A percentile compares a stretch with the other conserved stretches of the same genome.
These are phyloP conservation scores for Penicillium sp. DNA, from an alignment of 2,329 filamentous ascomycete genomes.

Conservation along the genomic window DNA sequence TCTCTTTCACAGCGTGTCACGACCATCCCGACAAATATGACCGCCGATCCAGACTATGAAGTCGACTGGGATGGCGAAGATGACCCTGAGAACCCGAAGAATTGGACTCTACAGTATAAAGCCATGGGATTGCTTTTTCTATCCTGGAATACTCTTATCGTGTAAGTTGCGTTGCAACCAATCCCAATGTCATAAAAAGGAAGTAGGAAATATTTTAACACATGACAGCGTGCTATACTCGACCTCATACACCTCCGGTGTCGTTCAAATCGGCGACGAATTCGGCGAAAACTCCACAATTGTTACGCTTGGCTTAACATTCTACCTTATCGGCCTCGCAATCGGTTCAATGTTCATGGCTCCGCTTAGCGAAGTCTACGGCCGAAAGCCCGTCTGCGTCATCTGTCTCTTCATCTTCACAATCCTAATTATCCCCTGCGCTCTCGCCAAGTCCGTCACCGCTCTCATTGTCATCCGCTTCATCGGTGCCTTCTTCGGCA, in stretches of 20 bases:
- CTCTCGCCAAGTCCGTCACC: conserved; percentile 68
- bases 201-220: not conserved
- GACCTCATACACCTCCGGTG: conserved; percentile 76
- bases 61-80: conserved; percentile 69
- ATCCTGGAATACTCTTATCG: conserved; percentile 61
- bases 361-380: conserved; percentile 61
- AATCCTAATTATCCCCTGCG: conserved; percentile 73
- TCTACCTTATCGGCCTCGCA: conserved; percentile 76
- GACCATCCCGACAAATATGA: conserved; percentile 51
- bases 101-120: conserved; percentile 68
- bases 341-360: conserved; percentile 73
- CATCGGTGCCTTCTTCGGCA: conserved; percentile 73
- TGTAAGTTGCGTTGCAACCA: conserved; percentile 44
- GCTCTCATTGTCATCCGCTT: conserved; percentile 75
- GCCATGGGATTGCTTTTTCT: conserved; percentile 58
- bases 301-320: conserved; percentile 76
- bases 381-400: conserved; percentile 65
- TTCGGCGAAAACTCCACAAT: conserved; percentile 64
- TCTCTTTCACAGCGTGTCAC: conserved; percentile 47
- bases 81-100: conserved; percentile 68
- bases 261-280: conserved; percentile 69
- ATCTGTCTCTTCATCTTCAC: conserved; percentile 67
- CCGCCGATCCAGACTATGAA: conserved; percentile 67
- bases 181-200: too few relatives aligned
- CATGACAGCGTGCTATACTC: conserved; percentile 68